Evolutionary conservation across 1,284 basidiomycete species (phyloP).

Genomic region (Leucocoprinus gongylophorus): DNA sequence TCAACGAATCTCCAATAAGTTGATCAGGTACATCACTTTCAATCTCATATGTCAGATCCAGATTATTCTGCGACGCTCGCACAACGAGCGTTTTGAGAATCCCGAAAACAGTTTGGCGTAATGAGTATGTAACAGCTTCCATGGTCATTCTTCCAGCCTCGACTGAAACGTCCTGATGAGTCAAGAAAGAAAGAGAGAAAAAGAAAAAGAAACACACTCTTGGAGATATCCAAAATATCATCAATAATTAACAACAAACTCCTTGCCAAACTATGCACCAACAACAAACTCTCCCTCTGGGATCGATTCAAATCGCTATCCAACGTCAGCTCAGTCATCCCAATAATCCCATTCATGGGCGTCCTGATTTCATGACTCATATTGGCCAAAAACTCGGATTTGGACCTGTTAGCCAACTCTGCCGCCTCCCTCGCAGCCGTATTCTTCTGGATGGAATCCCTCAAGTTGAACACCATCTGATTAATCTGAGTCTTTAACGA

Average conservation of each 20-base stretch:
- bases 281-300: slow-evolving; percentile 90
- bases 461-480: slow-evolving; percentile 97
- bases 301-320: slow-evolving; percentile 87
- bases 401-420: slow-evolving; percentile 92
- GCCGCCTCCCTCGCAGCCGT: slow-evolving; percentile 97
- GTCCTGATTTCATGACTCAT: slow-evolving; percentile 98
- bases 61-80: slow-evolving; percentile 94
- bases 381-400: slow-evolving; percentile 97
- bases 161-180: slow-evolving; percentile 44
- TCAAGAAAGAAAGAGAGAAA: slow-evolving; percentile 6
- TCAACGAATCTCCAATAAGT: slow-evolving; percentile 93
- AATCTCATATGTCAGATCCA: slow-evolving; percentile 96
- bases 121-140: slow-evolving; percentile 97
- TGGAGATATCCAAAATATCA: slow-evolving; percentile 96
- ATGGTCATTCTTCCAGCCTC: slow-evolving; percentile 99
- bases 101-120: slow-evolving; percentile 94
- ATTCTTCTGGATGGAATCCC: slow-evolving; percentile 98
- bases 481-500: slow-evolving; percentile 99
- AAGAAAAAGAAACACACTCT: slow-evolving; percentile 64
- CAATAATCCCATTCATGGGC: slow-evolving; percentile 99
- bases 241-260: slow-evolving; percentile 96
- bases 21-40: slow-evolving; percentile 96
- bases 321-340: slow-evolving; percentile 97
- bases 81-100: slow-evolving; percentile 98
- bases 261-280: slow-evolving; percentile 92